Conservation (phyloP, 192 early-diverging fungal genomes). For the Podila minutissima region DNA sequence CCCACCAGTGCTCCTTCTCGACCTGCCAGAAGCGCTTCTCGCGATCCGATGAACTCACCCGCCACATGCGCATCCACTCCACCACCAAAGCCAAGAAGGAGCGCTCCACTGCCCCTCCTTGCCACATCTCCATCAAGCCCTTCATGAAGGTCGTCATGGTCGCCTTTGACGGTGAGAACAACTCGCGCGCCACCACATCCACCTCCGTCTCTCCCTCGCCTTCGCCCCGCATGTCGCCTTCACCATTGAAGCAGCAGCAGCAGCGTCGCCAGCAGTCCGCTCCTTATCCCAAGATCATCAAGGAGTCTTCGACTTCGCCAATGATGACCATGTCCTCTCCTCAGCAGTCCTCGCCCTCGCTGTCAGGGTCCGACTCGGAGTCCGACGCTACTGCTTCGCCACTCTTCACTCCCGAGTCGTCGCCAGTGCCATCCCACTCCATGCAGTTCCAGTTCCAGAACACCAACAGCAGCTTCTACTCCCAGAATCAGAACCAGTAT, state of each 20-base stretch:
- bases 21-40: slow-evolving; percentile 87
- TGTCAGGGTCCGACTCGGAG: slow-evolving; percentile 45
- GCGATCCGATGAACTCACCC: slow-evolving; percentile 81
- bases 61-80: slow-evolving; percentile 65
- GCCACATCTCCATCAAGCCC: slow-evolving; percentile 52
- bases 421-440: slow-evolving; percentile 42
- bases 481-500: slow-evolving; percentile 1
- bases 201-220: slow-evolving; percentile 21
- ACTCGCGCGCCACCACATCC: slow-evolving; percentile 10
- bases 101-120: slow-evolving; percentile 45
- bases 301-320: slow-evolving; percentile 9
- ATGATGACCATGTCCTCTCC: slow-evolving; percentile 34
- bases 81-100: slow-evolving; percentile 55
- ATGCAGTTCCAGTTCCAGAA: slow-evolving; percentile 47
- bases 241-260: slow-evolving; percentile 18
- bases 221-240: slow-evolving; percentile 16
- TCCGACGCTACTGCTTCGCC: slow-evolving; percentile 44
- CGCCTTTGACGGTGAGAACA: slow-evolving; percentile 37
- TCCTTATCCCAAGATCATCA: slow-evolving; percentile 27
- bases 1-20: slow-evolving; percentile 77
- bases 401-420: slow-evolving; percentile 61
- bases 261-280: slow-evolving; percentile 14
- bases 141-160: slow-evolving; percentile 55
- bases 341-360: neutral
- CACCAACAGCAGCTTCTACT: slow-evolving; percentile 27